Conservation (phyloP, 208 protist genomes). For the Naegleria lovaniensis region DNA sequence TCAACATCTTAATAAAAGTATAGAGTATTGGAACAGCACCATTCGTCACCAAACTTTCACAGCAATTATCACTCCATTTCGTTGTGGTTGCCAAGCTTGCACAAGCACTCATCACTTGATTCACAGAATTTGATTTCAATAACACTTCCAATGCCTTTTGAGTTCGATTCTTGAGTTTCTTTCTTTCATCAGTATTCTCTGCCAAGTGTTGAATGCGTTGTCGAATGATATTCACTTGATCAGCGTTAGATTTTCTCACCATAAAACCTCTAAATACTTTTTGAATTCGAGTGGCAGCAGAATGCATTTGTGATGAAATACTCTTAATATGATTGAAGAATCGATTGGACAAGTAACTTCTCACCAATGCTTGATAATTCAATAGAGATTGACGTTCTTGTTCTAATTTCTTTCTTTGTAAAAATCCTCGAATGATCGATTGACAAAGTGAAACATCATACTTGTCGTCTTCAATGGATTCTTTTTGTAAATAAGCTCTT, state of each 20-base stretch:
- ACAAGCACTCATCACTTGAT: slow-evolving; percentile 22
- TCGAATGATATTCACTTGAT: neutral
- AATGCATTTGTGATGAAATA: neutral
- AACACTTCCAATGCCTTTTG: neutral
- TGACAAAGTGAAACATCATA: neutral
- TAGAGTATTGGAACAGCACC: slow-evolving; percentile 20
- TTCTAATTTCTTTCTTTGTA: neutral
- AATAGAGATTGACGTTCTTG: neutral
- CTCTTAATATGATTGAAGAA: neutral
- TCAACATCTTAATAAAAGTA: neutral
- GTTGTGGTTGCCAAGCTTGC: neutral
- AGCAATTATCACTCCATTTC: slow-evolving; percentile 9
- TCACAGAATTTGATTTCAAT: neutral
- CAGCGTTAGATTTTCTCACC: neutral
- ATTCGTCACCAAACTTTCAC: slow-evolving; percentile 11
- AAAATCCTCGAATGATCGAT: neutral
- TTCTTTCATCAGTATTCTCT: neutral
- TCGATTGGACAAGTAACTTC: neutral
- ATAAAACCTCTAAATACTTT: slow-evolving; percentile 1
- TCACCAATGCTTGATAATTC: neutral
- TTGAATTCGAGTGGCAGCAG: neutral
- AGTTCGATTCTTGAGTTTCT: slow-evolving; percentile 11
- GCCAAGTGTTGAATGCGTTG: neutral
- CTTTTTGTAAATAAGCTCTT: neutral
- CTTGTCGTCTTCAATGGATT: neutral